Evolutionary conservation across 2,329 filamentous ascomycete genomes (phyloP).

Genomic region (Xylaria sp.): DNA sequence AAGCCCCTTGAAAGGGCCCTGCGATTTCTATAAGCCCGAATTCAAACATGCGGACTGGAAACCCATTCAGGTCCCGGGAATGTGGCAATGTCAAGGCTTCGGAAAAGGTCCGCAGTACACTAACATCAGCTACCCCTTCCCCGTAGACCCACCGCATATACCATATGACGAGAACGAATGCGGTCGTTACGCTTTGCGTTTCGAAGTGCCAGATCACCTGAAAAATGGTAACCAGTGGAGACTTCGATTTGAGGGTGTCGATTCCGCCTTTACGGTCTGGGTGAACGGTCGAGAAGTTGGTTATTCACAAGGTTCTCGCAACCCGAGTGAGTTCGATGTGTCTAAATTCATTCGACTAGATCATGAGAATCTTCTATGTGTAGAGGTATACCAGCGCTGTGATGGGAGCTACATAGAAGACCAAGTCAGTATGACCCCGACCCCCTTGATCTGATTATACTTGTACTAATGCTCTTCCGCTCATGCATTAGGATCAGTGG

Average conservation of each 20-base stretch:
- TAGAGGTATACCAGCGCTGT: slow-evolving; percentile 67
- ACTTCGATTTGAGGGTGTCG: slow-evolving; percentile 70
- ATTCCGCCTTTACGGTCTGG: slow-evolving; percentile 66
- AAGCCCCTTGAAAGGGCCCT: slow-evolving; percentile 43
- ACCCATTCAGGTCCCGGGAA: slow-evolving; percentile 55
- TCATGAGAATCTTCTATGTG: slow-evolving; percentile 52
- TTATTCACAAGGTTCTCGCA: slow-evolving; percentile 67
- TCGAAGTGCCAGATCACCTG: slow-evolving; percentile 45
- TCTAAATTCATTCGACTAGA: slow-evolving; percentile 43
- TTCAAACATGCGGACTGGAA: slow-evolving; percentile 38
- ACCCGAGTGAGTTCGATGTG: slow-evolving; percentile 69
- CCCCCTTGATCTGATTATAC: not conserved
- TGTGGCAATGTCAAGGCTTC: slow-evolving; percentile 64
- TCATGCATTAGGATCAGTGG: slow-evolving; percentile 53
- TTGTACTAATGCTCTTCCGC: slow-evolving; percentile 7
- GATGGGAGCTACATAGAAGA: slow-evolving; percentile 70
- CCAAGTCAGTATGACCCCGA: slow-evolving; percentile 34
- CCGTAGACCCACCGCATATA: slow-evolving; percentile 59
- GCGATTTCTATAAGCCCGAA: slow-evolving; percentile 34
- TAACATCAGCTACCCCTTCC: slow-evolving; percentile 57
- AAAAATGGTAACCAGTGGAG: slow-evolving; percentile 49
- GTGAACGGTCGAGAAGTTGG: slow-evolving; percentile 63
- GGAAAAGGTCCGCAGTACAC: slow-evolving; percentile 57
- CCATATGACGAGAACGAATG: slow-evolving; percentile 60
- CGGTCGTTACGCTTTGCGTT: slow-evolving; percentile 57